Evolutionary conservation across 2,329 filamentous ascomycete genomes (phyloP), one percentile per base, ranked within the genome.

Genomic region (Cercospora zeae-maydis): DNA sequence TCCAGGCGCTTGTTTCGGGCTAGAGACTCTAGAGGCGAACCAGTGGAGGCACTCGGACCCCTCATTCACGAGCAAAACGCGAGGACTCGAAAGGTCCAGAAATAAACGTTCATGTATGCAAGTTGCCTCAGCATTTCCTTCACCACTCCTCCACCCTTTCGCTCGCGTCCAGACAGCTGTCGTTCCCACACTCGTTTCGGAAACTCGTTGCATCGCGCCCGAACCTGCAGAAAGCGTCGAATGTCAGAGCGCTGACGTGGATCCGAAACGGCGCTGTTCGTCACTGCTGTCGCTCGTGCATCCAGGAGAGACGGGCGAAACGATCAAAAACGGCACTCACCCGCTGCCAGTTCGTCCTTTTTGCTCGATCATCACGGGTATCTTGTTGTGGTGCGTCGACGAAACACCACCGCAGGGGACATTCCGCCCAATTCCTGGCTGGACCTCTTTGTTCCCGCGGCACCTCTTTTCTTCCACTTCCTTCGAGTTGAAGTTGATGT

Each of bases 1-100:
- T 47, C 42, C 39, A 49, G 36, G 56, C 56, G 56, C 56, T 58
- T 58, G 39, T 58, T 58, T 58, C 56, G 56, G 56, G 16, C 37
- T 58, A 58, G 56, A 19, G 14, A 47, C 14, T 52, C 31, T 34
- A 39, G 57, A 51, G 45, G 45, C 57, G 42, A 59, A 58, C 42
- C 24, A 58, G 27, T 59, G 33, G 42, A 59, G 56, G 56, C 31
- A 45, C 24, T 27, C 30, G 30, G 42, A 34, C 24, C 45, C 21
- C 45, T 52, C 21, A 31, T 53, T 53, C 49, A 53, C 49, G 31
- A 53, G 49, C 49, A 53, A 34, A 27, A 53, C 49, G 27, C 27
- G 49, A 13, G 42, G 21, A 47, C 11, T 21, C 42, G 49, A 52
- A 34, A 34, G n/a, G n/a, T 53, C 49, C 49, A 53, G 49, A 53